These are phyloP conservation scores for Xylaria flabelliformis DNA, from an alignment of 495 filamentous ascomycete species.

Conservation along the genomic window DNA sequence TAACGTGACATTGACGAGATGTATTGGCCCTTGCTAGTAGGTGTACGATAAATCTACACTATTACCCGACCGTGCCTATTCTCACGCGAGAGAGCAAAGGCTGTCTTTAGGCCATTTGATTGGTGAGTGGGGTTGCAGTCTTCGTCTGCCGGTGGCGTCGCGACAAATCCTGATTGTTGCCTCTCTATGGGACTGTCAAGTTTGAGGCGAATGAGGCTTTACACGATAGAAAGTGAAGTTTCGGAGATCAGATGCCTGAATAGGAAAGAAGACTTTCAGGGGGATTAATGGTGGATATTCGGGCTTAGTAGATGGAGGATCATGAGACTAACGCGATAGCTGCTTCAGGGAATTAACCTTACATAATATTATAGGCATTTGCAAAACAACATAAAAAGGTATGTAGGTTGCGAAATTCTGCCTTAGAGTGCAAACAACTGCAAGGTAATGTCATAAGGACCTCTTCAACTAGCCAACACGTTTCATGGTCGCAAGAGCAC, in stretches of 20 bases:
- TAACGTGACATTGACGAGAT: constrained; percentile 18
- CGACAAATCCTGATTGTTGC: constrained; percentile 11
- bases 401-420: neutral
- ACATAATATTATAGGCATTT: neutral
- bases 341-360: neutral
- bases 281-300: constrained; percentile 11
- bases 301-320: neutral
- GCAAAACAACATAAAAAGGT: neutral
- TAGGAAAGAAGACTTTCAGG: constrained; percentile 13
- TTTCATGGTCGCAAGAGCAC: neutral
- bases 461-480: no score
- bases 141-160: neutral
- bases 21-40: neutral
- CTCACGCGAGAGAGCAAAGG: neutral
- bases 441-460: no score
- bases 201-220: neutral
- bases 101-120: neutral
- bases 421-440: neutral
- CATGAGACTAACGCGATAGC: neutral
- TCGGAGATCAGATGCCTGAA: constrained; percentile 13
- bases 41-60: neutral
- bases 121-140: neutral
- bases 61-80: neutral
- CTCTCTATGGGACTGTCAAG: neutral
- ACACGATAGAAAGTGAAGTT: neutral